These are phyloP conservation scores for Kwoniella botswanensis DNA, from an alignment of 768 basidiomycete species.

Conservation along the genomic window DNA sequence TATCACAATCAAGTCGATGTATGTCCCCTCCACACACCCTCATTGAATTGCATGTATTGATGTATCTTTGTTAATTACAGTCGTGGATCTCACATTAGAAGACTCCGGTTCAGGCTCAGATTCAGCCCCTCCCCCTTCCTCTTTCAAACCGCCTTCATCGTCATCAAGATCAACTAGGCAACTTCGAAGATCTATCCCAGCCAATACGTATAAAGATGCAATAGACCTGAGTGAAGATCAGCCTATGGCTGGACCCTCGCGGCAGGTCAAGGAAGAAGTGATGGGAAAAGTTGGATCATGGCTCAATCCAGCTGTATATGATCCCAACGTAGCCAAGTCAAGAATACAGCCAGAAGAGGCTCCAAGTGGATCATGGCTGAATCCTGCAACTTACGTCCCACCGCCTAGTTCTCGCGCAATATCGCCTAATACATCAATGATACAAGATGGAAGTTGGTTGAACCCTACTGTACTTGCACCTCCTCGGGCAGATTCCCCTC, in stretches of 20 bases:
- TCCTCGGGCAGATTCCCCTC: not conserved
- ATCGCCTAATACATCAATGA: not conserved
- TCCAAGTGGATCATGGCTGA: constrained; percentile 11
- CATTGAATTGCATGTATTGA: not conserved
- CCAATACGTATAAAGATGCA: not conserved
- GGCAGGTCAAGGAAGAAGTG: not conserved
- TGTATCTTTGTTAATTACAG: not conserved
- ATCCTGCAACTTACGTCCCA: not conserved
- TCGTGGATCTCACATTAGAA: not conserved
- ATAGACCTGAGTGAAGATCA: not conserved
- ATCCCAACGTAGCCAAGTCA: not conserved
- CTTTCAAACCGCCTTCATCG: not conserved
- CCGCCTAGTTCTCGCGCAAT: not conserved
- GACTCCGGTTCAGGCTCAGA: constrained; percentile 6
- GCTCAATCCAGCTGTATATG: not conserved
- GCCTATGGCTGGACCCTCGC: not conserved
- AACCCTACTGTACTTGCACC: not conserved
- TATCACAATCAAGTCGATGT: not conserved
- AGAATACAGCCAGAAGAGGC: not conserved
- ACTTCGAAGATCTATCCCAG: not conserved
- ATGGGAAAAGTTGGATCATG: constrained; percentile 10
- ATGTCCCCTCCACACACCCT: not conserved
- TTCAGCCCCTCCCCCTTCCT: not conserved
- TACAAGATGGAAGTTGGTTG: not conserved
- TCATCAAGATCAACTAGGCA: not conserved